Evolutionary conservation across 2,329 filamentous ascomycete species (phyloP).

Genomic region (Colletotrichum paranaense): DNA sequence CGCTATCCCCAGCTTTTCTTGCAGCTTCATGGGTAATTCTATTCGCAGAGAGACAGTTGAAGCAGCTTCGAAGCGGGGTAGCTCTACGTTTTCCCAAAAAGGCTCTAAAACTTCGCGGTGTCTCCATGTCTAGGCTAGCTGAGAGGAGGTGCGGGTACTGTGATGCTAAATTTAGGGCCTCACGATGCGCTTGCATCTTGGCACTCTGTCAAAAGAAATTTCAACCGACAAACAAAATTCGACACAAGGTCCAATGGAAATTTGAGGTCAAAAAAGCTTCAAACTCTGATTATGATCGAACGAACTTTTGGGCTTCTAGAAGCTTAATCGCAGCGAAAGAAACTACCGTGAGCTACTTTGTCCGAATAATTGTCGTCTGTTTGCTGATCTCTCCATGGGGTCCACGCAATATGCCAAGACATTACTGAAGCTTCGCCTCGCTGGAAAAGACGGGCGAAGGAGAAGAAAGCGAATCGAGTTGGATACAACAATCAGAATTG

Average conservation of each 20-base stretch:
- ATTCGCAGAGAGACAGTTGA: too few relatives aligned
- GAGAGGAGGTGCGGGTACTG: background rate
- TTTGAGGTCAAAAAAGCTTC: background rate
- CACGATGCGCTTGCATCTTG: slow-evolving; percentile 9
- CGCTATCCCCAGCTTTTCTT: background rate
- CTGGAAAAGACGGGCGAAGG: background rate
- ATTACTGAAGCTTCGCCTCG: slow-evolving; percentile 6
- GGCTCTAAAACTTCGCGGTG: background rate
- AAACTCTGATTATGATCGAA: background rate
- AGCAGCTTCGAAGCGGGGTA: background rate
- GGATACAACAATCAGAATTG: background rate
- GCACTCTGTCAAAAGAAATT: background rate
- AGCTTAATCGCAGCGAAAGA: background rate
- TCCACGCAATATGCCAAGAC: slow-evolving; percentile 15
- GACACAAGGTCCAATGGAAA: background rate
- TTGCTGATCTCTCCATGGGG: slow-evolving; percentile 7
- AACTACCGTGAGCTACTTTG: background rate
- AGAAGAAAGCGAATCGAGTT: background rate
- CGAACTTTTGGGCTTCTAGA: background rate
- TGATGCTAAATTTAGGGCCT: slow-evolving; percentile 31
- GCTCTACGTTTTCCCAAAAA: background rate
- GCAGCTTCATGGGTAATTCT: background rate
- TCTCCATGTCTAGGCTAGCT: background rate
- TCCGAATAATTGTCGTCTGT: background rate
- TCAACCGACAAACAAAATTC: background rate